Evolutionary conservation across 2,329 filamentous ascomycete species (phyloP).

Genomic region (Fusarium concolor): DNA sequence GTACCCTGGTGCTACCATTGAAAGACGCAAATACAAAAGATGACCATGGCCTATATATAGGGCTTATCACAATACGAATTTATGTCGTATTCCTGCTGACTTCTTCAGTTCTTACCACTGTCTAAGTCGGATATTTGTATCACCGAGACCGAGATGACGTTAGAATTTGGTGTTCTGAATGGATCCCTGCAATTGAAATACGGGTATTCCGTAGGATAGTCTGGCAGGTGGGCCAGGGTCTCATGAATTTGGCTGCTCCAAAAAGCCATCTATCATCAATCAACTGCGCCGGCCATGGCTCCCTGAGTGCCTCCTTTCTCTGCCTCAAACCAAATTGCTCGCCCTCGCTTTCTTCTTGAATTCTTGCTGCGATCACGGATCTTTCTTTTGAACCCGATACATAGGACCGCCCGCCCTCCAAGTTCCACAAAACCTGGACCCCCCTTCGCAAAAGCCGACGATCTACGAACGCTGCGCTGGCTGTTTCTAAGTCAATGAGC

Average conservation of each 20-base stretch:
- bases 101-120: neutral
- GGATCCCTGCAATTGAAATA: constrained; percentile 35
- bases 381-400: neutral
- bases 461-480: constrained; percentile 16
- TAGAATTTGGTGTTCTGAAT: constrained; percentile 25
- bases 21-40: accelerated
- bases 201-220: constrained; percentile 4
- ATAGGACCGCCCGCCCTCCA: constrained; percentile 13
- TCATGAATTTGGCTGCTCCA: constrained; percentile 37
- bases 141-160: constrained; percentile 46
- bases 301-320: constrained; percentile 14
- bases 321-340: constrained; percentile 11
- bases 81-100: constrained; percentile 7
- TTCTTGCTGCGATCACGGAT: neutral
- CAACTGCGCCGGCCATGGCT: constrained; percentile 27
- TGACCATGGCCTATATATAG: neutral
- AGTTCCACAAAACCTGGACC: constrained; percentile 24
- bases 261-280: constrained; percentile 44
- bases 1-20: neutral
- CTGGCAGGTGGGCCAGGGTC: constrained; percentile 38
- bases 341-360: constrained; percentile 31
- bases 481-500: constrained; percentile 2
- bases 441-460: constrained; percentile 11
- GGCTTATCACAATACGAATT: constrained; percentile 4
- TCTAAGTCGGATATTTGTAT: constrained; percentile 37